These are phyloP conservation scores for Amylostereum areolatum DNA, from an alignment of 1,284 basidiomycete species.

Conservation along the genomic window DNA sequence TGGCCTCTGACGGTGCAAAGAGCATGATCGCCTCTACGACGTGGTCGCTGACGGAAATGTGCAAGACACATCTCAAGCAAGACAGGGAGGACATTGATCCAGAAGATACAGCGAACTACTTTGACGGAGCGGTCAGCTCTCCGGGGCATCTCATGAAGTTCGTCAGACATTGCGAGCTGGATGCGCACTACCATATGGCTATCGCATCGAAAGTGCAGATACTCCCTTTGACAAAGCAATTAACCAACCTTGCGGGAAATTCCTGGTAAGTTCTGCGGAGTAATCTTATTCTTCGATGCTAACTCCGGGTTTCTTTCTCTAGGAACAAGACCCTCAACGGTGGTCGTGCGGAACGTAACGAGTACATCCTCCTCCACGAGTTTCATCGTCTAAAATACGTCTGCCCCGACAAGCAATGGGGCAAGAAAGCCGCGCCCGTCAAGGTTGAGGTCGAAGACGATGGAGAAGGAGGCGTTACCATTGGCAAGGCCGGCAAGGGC, in stretches of 20 bases:
- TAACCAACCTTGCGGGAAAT: conserved; percentile 97
- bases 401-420: conserved; percentile 90
- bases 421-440: conserved; percentile 59
- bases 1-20: conserved; percentile 93
- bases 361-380: conserved; percentile 97
- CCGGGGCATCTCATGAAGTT: conserved; percentile 84
- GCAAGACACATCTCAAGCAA: conserved; percentile 81
- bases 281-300: too few relatives aligned
- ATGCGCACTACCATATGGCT: conserved; percentile 95
- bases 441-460: conserved; percentile 65
- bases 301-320: background rate
- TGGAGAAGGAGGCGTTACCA: conserved; percentile 42
- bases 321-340: conserved; percentile 95
- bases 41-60: conserved; percentile 98
- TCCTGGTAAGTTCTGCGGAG: conserved; percentile 63
- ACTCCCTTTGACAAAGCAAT: conserved; percentile 83
- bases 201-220: conserved; percentile 89
- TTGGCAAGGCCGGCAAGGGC: conserved; percentile 46
- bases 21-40: conserved; percentile 94
- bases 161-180: conserved; percentile 88
- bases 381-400: conserved; percentile 97
- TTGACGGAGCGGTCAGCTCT: conserved; percentile 78
- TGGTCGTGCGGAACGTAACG: conserved; percentile 96
- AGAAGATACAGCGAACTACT: conserved; percentile 88
- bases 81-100: conserved; percentile 92